Conservation (phyloP, 208 protist species). For the Lotmaria passim region DNA sequence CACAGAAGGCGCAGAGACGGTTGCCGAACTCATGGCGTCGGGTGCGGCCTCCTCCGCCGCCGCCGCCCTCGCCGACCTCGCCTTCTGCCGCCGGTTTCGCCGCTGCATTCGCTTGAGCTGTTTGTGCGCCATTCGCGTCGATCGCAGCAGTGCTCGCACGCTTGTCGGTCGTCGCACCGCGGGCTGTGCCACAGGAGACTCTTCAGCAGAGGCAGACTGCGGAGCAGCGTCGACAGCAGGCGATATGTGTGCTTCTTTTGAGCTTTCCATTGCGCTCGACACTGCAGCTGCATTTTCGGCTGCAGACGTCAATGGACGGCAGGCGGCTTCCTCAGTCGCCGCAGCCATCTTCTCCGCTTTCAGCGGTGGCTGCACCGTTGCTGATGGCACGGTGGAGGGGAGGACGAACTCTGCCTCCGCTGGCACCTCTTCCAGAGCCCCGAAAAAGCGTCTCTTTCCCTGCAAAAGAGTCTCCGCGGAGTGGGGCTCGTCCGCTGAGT, state of each 20-base stretch:
- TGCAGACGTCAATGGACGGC: background rate
- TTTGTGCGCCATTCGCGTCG: background rate
- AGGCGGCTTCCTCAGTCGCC: background rate
- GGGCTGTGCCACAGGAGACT: background rate
- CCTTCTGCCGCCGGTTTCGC: background rate
- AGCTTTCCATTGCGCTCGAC: too few species aligned
- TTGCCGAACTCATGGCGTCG: background rate
- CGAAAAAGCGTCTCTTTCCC: conserved; percentile 9
- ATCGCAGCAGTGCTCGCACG: background rate
- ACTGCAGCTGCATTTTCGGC: background rate
- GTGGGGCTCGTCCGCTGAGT: conserved; percentile 4
- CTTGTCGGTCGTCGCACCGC: background rate
- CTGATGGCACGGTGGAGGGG: too few species aligned
- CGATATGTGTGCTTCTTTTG: too few species aligned
- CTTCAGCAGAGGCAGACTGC: background rate
- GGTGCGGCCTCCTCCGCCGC: background rate
- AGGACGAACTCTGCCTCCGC: background rate
- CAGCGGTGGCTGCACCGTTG: background rate
- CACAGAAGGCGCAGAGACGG: background rate
- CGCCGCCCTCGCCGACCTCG: background rate
- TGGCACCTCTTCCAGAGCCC: background rate
- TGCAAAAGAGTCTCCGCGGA: conserved; percentile 1
- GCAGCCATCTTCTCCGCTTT: background rate
- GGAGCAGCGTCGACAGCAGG: background rate
- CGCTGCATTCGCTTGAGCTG: conserved; percentile 12